Evolutionary conservation across 495 filamentous ascomycete genomes (phyloP).

Genomic region (Barbatosphaeria neglecta): DNA sequence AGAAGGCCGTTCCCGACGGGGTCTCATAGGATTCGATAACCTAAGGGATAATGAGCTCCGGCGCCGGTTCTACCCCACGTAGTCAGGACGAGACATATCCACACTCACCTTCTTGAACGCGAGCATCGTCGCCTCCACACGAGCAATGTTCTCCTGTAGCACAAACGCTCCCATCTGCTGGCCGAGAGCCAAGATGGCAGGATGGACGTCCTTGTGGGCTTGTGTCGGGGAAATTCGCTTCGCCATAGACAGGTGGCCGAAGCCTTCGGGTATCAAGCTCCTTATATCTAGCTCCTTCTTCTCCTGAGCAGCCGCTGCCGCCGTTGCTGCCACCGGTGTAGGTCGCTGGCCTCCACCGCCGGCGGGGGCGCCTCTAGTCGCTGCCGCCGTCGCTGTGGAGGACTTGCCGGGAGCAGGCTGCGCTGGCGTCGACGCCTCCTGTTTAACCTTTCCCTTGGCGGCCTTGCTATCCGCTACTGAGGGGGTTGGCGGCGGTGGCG

Average conservation of each 20-base stretch:
- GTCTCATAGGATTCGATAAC: slow-evolving; percentile 88
- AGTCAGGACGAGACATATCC: slow-evolving; percentile 10
- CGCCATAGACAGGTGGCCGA: slow-evolving; percentile 75
- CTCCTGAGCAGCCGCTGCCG: slow-evolving; percentile 41
- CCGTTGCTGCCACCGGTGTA: slow-evolving; percentile 3
- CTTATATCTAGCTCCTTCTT: slow-evolving; percentile 44
- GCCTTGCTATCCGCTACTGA: slow-evolving; percentile 19
- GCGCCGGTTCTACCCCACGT: no score
- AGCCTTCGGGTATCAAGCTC: slow-evolving; percentile 52
- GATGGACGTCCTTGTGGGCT: slow-evolving; percentile 81
- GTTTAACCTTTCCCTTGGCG: slow-evolving; percentile 37
- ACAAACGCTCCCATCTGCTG: slow-evolving; percentile 84
- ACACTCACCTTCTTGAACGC: slow-evolving; percentile 78
- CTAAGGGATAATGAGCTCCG: slow-evolving; percentile 22
- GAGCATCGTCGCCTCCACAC: slow-evolving; percentile 75
- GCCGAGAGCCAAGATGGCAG: slow-evolving; percentile 71
- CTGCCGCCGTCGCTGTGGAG: slow-evolving; percentile 12
- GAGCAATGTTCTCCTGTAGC: slow-evolving; percentile 79
- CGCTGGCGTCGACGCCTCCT: slow-evolving; percentile 24
- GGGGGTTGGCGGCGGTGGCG: slow-evolving; percentile 2
- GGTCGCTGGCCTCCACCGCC: slow-evolving; percentile 23
- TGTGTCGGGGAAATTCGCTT: slow-evolving; percentile 61
- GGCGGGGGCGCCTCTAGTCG: slow-evolving; percentile 20
- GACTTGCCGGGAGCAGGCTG: slow-evolving; percentile 14
- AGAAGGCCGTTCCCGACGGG: slow-evolving; percentile 66